Evolutionary conservation across 306 rosid species (phyloP), one percentile per base, ranked within the genome.

Genomic region (Oxytropis ochrocephala): DNA sequence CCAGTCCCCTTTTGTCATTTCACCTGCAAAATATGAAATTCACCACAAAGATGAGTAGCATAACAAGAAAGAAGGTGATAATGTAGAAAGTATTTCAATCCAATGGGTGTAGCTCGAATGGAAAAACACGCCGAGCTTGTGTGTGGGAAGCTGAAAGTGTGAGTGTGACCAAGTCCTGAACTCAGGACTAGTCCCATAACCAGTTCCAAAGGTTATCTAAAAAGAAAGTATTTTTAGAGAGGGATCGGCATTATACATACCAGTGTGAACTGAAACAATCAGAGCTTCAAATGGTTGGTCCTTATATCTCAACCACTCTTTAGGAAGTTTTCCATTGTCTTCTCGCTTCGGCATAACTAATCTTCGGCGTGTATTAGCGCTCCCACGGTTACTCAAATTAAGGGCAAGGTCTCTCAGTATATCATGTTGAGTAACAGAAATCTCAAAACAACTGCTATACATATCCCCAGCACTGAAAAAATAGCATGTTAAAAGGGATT

Each of bases 191-290:
- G 29, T 24, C 29, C 29, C 29, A 24, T 24, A 24, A 24, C 29
- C 29, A 24, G 29, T 3, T 24, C 29, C 29, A 24, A 24, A 24
- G 29, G n/a, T n/a, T n/a, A n/a, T n/a, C n/a, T n/a, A 24, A 24
- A 24, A 24, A 24, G 29, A 24, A 24, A 24, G 29, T 1, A 24
- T 2, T 24, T 24, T 24, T 24, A 24, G 29, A 24, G 29, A 24
- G 55, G 41, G 60, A 35, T 56, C 72, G 49, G 42, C 13, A 42
- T 59, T 14, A 17, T 9, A 60, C 48, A 38, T 81, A 89, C 98
- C 97, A 36, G 98, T 90, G 80, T 94, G 96, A 74, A 90, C 67
- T 41, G 98, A 94, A 52, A 94, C 91, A 30, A 94, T 79, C 81
- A 55, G 89, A 58, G 97, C 96, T 12, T 87, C 72, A 38, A 84